phyloP scores from a whole-genome alignment of 2,329 filamentous ascomycete genomes.

The Arthrobotrys iridis region DNA sequence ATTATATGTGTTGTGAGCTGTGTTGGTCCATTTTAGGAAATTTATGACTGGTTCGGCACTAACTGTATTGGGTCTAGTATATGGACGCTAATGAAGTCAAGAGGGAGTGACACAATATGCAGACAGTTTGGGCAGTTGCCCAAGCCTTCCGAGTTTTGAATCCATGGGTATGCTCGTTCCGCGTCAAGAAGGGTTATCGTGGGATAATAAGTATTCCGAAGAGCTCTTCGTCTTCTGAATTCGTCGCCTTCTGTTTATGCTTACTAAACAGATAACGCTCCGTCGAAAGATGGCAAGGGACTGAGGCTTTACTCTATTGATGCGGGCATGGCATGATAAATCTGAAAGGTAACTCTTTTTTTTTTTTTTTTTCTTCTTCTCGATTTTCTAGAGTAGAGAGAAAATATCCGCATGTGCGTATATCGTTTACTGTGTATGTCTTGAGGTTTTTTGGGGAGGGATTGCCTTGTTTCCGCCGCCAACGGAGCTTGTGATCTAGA shows the following conservation, averaged over 20 bases:
- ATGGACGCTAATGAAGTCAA: no score
- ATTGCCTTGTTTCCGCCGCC: no score
- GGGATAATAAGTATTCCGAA: neutral
- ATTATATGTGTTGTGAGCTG: no score
- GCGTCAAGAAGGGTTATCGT: neutral
- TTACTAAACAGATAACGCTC: slow-evolving; percentile 14
- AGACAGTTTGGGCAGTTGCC: neutral
- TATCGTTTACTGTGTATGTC: slow-evolving; percentile 24
- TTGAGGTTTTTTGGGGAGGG: no score
- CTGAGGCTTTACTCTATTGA: neutral
- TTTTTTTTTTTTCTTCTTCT: neutral
- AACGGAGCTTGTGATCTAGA: no score
- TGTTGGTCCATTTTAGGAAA: no score
- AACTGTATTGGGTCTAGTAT: no score
- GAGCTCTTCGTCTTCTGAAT: neutral
- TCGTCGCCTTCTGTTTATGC: neutral
- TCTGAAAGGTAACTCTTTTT: neutral
- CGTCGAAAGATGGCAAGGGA: neutral
- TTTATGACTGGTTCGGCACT: no score
- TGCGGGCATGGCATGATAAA: neutral
- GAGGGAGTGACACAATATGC: slow-evolving; percentile 11
- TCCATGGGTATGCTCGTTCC: no score
- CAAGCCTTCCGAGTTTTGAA: slow-evolving; percentile 5
- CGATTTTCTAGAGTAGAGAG: neutral
- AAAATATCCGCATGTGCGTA: slow-evolving; percentile 10